Percentiles rank a stretch among this genome's conserved stretches.
These are phyloP conservation scores for Teunomyces funiuensis DNA, from an alignment of 805 yeast species.

Conservation along the genomic window DNA sequence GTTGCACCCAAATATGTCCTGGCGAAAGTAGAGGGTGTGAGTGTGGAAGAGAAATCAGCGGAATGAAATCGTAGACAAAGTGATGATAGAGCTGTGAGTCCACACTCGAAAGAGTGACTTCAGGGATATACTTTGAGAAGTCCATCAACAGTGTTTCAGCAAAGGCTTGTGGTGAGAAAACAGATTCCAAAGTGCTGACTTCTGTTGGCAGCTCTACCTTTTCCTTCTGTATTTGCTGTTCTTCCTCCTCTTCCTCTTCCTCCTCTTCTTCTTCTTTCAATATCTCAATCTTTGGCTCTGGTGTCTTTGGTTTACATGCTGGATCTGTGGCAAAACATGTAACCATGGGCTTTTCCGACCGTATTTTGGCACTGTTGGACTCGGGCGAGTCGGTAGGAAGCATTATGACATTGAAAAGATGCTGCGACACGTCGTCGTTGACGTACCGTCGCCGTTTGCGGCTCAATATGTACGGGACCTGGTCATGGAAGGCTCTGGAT, in stretches of 20 bases:
- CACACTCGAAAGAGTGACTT: conserved; percentile 5
- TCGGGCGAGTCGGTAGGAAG: conserved; percentile 5
- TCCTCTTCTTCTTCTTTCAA: background rate
- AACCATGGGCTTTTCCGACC: background rate
- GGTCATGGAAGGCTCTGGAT: conserved; percentile 6
- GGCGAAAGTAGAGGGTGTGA: conserved; percentile 17
- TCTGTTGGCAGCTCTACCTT: background rate
- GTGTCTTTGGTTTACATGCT: no score
- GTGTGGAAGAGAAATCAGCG: conserved; percentile 15
- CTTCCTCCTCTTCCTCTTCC: background rate
- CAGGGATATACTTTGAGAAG: conserved; percentile 9
- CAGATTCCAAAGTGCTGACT: background rate
- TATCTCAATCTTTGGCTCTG: no score
- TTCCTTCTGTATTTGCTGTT: background rate
- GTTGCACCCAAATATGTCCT: conserved; percentile 35
- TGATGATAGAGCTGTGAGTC: conserved; percentile 12
- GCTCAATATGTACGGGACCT: conserved; percentile 4
- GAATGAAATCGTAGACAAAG: conserved; percentile 14
- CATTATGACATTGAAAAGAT: conserved; percentile 9
- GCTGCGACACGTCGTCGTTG: background rate
- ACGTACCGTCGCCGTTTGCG: background rate
- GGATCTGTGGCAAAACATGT: background rate
- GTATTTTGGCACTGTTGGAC: background rate
- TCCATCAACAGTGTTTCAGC: background rate
- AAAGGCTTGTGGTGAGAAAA: background rate